A percentile compares a stretch with the other conserved stretches of the same genome.
Evolutionary conservation across 352 stramenopile species (phyloP).

Genomic region (Pythium graminicola): DNA sequence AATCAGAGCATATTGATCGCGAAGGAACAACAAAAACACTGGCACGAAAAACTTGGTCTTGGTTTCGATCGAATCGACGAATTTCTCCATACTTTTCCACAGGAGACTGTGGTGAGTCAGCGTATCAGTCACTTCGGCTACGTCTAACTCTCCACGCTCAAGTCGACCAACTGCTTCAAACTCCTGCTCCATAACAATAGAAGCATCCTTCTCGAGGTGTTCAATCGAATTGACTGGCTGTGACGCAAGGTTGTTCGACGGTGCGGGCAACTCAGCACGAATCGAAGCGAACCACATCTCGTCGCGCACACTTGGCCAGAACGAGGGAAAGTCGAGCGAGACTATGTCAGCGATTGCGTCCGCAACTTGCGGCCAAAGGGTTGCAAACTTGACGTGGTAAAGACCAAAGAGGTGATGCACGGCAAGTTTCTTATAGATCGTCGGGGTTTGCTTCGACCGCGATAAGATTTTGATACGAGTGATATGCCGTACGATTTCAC

Average conservation of each 20-base stretch:
- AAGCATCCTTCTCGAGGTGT: constrained; percentile 13
- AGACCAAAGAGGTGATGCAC: constrained; percentile 72
- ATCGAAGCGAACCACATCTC: constrained; percentile 48
- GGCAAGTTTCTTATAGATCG: constrained; percentile 70
- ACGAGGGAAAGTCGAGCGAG: constrained; percentile 47
- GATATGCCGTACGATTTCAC: constrained; percentile 74
- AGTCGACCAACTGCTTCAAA: constrained; percentile 50
- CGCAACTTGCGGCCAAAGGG: constrained; percentile 75
- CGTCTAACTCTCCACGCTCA: constrained; percentile 41
- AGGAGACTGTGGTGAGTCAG: constrained; percentile 71
- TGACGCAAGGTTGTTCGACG: background rate
- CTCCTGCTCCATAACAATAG: constrained; percentile 22
- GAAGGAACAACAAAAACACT: constrained; percentile 76
- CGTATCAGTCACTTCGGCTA: constrained; percentile 49
- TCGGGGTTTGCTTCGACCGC: constrained; percentile 62
- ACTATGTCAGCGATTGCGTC: constrained; percentile 59
- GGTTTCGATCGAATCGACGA: constrained; percentile 61
- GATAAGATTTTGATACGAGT: constrained; percentile 73
- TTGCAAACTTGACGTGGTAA: constrained; percentile 87
- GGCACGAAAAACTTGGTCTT: constrained; percentile 86
- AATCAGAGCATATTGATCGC: constrained; percentile 72
- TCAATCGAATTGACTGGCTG: constrained; percentile 7
- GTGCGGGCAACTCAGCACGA: constrained; percentile 9
- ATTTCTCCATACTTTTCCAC: constrained; percentile 75
- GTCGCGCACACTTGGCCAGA: constrained; percentile 49